Evolutionary conservation across 768 basidiomycete species (phyloP).

Genomic region (Trametes meyenii): DNA sequence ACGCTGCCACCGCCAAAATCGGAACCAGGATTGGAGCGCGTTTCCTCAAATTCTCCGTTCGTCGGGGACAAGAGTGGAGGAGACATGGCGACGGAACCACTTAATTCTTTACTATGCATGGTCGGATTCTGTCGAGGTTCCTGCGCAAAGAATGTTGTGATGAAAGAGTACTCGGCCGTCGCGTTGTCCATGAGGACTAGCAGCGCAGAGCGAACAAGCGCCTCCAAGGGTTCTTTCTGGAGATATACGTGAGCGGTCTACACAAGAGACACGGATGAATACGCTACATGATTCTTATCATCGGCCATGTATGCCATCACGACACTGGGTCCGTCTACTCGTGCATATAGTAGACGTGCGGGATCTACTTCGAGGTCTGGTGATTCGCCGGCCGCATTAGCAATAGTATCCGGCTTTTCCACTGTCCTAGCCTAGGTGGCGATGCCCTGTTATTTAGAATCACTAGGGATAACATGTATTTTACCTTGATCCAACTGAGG

Average conservation of each 20-base stretch:
- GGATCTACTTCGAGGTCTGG: slow-evolving; percentile 44
- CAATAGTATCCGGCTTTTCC: slow-evolving; percentile 73
- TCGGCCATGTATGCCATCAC: slow-evolving; percentile 89
- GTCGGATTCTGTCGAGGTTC: slow-evolving; percentile 21
- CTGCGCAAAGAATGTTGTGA: slow-evolving; percentile 76
- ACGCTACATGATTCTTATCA: slow-evolving; percentile 81
- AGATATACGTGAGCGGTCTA: neutral
- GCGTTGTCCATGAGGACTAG: slow-evolving; percentile 96
- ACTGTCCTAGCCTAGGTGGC: slow-evolving; percentile 56
- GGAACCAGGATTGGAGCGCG: slow-evolving; percentile 42
- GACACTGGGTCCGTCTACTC: slow-evolving; percentile 78
- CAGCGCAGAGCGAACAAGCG: slow-evolving; percentile 79
- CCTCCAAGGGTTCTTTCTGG: slow-evolving; percentile 84
- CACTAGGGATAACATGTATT: neutral
- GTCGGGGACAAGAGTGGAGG: slow-evolving; percentile 39
- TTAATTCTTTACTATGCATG: slow-evolving; percentile 23
- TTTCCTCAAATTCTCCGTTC: slow-evolving; percentile 32
- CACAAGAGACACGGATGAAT: neutral
- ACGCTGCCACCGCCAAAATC: slow-evolving; percentile 45
- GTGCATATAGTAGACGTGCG: slow-evolving; percentile 65
- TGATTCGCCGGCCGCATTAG: slow-evolving; percentile 47
- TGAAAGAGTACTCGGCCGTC: slow-evolving; percentile 87
- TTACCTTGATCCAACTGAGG: slow-evolving; percentile 76
- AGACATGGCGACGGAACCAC: slow-evolving; percentile 35
- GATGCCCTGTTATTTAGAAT: neutral